Percentiles rank a stretch among this genome's conserved stretches.
These are phyloP conservation scores for Neurospora sp. DNA, from an alignment of 495 filamentous ascomycete genomes.

Conservation along the genomic window DNA sequence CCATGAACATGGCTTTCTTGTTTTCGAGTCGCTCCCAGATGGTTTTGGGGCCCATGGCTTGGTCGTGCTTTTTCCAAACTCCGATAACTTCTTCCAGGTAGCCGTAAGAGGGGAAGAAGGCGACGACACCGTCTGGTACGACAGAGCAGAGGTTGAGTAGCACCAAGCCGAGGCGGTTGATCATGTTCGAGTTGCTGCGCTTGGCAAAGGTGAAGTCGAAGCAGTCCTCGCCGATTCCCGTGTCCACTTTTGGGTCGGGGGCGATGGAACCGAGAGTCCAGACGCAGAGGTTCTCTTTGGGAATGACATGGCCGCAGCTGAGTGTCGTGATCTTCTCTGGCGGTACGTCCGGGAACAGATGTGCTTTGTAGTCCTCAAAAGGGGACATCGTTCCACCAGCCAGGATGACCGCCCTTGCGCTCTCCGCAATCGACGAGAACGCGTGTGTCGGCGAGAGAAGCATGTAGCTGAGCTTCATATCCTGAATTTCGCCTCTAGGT, in stretches of 20 bases:
- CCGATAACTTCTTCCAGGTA: conserved; percentile 67
- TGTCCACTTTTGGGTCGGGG: conserved; percentile 15
- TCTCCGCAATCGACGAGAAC: conserved; percentile 78
- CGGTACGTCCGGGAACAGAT: conserved; percentile 72
- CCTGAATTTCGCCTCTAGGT: conserved; percentile 16
- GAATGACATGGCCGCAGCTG: conserved; percentile 92
- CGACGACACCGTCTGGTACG: conserved; percentile 87
- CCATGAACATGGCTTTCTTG: conserved; percentile 59
- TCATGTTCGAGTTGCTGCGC: conserved; percentile 50
- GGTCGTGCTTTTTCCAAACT: conserved; percentile 47
- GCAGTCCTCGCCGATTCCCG: conserved; percentile 22
- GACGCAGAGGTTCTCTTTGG: conserved; percentile 66
- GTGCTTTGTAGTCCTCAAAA: conserved; percentile 76
- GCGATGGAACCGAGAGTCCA: conserved; percentile 42
- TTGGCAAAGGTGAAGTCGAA: conserved; percentile 86
- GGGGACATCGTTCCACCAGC: conserved; percentile 98
- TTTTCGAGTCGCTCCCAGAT: conserved; percentile 46
- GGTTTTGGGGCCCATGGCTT: conserved; percentile 8
- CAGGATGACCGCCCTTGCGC: conserved; percentile 79
- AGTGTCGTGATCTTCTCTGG: conserved; percentile 60
- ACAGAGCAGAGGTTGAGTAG: conserved; percentile 58
- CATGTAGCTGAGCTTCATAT: conserved; percentile 68
- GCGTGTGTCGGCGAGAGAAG: conserved; percentile 89
- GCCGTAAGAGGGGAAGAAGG: conserved; percentile 92
- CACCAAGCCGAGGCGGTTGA: conserved; percentile 63